phyloP scores from a whole-genome alignment of 768 basidiomycete genomes.

The Collybia mongolica region DNA sequence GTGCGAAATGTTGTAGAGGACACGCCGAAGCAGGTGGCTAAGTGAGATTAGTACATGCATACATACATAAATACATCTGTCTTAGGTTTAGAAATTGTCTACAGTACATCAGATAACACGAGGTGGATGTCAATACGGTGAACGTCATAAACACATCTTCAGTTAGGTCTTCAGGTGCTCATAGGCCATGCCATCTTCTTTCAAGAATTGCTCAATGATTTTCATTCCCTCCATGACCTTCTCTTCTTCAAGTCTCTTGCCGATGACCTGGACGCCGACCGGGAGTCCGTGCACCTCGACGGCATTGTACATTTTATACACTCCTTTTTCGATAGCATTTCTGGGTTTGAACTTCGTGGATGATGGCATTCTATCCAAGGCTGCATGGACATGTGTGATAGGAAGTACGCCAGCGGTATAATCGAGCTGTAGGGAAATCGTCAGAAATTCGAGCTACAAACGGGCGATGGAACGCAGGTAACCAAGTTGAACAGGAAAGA shows the following conservation, averaged over 20 bases:
- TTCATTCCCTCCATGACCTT: constrained; percentile 62
- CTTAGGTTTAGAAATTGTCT: neutral
- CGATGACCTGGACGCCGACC: constrained; percentile 60
- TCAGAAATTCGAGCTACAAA: neutral
- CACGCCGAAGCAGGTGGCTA: constrained; percentile 12
- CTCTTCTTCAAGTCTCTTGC: constrained; percentile 61
- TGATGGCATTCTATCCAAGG: constrained; percentile 34
- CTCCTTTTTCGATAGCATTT: constrained; percentile 42
- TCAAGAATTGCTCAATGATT: constrained; percentile 39
- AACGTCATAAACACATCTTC: too few relatives aligned
- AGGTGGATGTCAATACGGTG: too few relatives aligned
- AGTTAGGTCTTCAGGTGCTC: constrained; percentile 10
- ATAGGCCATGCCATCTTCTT: constrained; percentile 23
- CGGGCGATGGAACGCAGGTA: neutral
- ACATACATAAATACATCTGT: too few relatives aligned
- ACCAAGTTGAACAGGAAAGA: neutral
- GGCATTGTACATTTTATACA: constrained; percentile 51
- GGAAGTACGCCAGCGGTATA: constrained; percentile 58
- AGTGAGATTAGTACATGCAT: neutral
- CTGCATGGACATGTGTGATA: constrained; percentile 48
- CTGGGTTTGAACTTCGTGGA: constrained; percentile 29
- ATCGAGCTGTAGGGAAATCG: constrained; percentile 33
- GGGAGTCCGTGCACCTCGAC: constrained; percentile 57
- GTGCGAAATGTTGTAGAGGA: constrained; percentile 57
- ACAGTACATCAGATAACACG: neutral